Conservation (phyloP, 768 basidiomycete species). For the Hydnum rufescens region DNA sequence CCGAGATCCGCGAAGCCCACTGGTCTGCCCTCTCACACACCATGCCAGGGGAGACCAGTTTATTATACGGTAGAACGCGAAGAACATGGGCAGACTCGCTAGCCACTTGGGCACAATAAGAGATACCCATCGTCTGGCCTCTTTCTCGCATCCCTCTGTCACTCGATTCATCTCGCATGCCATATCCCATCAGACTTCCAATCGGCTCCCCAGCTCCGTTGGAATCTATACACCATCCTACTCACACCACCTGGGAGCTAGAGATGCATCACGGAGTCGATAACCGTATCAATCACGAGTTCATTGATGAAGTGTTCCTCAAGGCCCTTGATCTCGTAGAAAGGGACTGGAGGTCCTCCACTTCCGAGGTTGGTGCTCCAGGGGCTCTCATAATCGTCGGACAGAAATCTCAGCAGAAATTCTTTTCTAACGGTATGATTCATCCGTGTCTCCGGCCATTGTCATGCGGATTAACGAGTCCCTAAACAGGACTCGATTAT, state of each 20-base stretch:
- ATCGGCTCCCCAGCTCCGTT: no score
- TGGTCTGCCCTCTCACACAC: no score
- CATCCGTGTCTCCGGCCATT: not conserved
- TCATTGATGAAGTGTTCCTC: constrained; percentile 41
- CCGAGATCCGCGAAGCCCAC: no score
- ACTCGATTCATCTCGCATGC: no score
- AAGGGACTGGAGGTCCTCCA: constrained; percentile 39
- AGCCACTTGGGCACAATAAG: no score
- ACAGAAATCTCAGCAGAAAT: constrained; percentile 57
- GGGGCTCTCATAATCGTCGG: constrained; percentile 67
- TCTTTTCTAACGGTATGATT: constrained; percentile 26
- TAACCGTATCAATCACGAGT: constrained; percentile 37
- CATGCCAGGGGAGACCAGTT: no score
- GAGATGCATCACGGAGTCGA: constrained; percentile 66
- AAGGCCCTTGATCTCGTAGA: constrained; percentile 60
- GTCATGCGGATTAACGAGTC: not conserved
- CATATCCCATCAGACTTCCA: no score
- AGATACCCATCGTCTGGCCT: no score
- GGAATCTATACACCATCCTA: constrained; percentile 3
- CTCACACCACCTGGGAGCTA: constrained; percentile 38
- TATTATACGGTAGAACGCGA: no score
- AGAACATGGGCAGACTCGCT: no score
- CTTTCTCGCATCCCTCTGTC: no score
- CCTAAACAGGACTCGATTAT: not conserved
- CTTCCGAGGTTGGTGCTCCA: constrained; percentile 20